Conservation (phyloP, 2,329 filamentous ascomycete species). For the Neopestalotiopsis sp. region DNA sequence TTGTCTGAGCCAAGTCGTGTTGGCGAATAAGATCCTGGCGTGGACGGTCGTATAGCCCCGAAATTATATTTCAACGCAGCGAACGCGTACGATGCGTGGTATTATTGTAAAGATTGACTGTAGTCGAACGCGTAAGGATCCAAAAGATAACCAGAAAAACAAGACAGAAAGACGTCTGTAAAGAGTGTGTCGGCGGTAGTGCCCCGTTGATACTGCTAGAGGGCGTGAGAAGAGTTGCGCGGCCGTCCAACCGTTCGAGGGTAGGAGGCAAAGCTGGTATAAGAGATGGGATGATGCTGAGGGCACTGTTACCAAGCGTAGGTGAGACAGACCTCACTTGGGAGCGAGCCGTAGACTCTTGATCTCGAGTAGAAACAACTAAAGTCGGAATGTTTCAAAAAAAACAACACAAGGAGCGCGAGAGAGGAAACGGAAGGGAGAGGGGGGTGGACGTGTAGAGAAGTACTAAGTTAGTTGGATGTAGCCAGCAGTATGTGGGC, state of each 20-base stretch:
- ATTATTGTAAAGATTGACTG: conserved; percentile 38
- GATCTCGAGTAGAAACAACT: conserved; percentile 36
- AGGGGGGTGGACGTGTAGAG: conserved; percentile 38
- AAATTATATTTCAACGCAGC: conserved; percentile 1
- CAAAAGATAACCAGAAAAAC: conserved; percentile 23
- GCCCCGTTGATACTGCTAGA: conserved; percentile 25
- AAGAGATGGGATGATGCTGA: conserved; percentile 33
- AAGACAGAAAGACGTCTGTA: conserved; percentile 24
- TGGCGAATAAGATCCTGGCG: not conserved
- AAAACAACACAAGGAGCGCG: conserved; percentile 37
- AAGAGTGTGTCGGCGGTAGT: conserved; percentile 35
- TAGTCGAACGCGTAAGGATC: conserved; percentile 35
- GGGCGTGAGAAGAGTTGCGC: conserved; percentile 25
- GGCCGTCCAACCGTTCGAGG: conserved; percentile 7
- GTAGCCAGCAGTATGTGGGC: conserved; percentile 27
- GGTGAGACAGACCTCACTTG: conserved; percentile 41
- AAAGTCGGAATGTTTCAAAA: conserved; percentile 40
- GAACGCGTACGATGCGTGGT: not conserved
- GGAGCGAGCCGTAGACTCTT: conserved; percentile 34
- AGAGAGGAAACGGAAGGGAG: conserved; percentile 37
- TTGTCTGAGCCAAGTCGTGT: not conserved
- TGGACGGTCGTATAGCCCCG: not conserved
- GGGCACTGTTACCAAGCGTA: conserved; percentile 31
- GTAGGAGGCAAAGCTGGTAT: conserved; percentile 34
- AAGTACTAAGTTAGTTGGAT: conserved; percentile 34